Base-by-base conservation (phyloP, 2,329 filamentous ascomycete genomes). In the Venturia asperata region DNA sequence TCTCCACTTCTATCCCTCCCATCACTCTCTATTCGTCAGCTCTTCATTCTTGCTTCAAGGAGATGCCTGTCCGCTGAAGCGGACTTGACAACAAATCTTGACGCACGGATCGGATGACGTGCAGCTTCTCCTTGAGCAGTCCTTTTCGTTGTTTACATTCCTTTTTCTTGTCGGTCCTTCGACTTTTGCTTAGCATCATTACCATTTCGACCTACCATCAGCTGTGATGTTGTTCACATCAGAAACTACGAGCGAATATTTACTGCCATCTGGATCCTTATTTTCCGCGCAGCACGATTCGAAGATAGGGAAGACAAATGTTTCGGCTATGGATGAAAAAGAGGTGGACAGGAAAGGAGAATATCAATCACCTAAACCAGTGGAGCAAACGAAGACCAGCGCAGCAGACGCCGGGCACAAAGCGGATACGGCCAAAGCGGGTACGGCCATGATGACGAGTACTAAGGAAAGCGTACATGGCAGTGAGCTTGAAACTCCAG, bases 21-120 rank as follows among this genome's bases (percentile, higher is more conserved):
- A 55, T 55, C 24, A 19, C 30, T 13, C 34, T 30, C n/a, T n/a
- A 55, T 55, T 55, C 10, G 49, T 34, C 24, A 24, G 49, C 49
- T 55, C 49, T 24, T 55, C 49, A 55, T 34, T 55, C 17, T 24
- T 34, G 24, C 24, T 21, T 55, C 49, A 55, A 55, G 49, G 49
- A 34, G 49, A 27, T 55, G 49, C 49, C 49, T 34, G 49, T 5
- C 24, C 49, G 24, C 24, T 34, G 30, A 30, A 17, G 49, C 24
- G 34, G 49, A 55, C 49, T 55, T 47, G 45, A 47, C 45, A 34
- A 34, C 49, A 15, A 34, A 34, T 3, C 27, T 17, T 11, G 30
- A 55, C 24, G 27, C 24, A 55, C 49, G 24, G n/a, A 55, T 27
- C 17, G 15, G 17, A 30, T 34, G 49, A 55, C 15, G 49, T 55